Evolutionary conservation across 2,329 filamentous ascomycete species (phyloP), one percentile per base, ranked within the genome.

Genomic region (Akanthomyces uredinophilus): DNA sequence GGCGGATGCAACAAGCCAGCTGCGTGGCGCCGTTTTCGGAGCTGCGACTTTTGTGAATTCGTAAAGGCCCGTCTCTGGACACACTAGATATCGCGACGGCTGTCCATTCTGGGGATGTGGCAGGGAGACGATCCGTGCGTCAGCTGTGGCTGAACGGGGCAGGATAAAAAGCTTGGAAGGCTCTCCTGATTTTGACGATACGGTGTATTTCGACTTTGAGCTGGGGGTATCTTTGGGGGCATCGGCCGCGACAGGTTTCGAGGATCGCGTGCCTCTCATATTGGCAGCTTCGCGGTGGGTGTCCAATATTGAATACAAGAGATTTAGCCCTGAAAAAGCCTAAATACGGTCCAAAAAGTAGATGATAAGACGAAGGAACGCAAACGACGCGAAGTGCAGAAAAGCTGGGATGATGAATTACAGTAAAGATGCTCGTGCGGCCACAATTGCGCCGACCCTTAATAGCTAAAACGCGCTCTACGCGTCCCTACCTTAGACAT

Each of bases 1-100:
- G 29, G 52, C 57, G 4, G 67, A 69, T 61, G 83, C 78, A 55
- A 89, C 76, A 35, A 90, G 74, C 86, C 86, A 89, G 68, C 86
- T 89, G 59, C 82, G 78, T 3, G 86, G 85, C 1, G 74, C 77
- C 5, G 78, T 74, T 60, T 79, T 81, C 11, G 83, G 81, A 0
- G 81, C 78, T 2, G 80, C 72, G 64, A 88, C 78, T 67, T 76
- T 81, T 41, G 80, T 88, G 70, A 89, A 87, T 68, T 90, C 87
- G 75, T 85, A 87, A 64, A 89, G 80, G 61, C 86, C 87, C 1
- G 79, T 80, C 56, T 83, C 73, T 3, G 85, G 84, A 66, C 87
- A 88, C 37, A 85, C 78, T 16, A 89, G 77, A 70, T 87, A 89
- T 67, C 86, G 81, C 7, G 82, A 78, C 3, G 83, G 81, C 37